Evolutionary conservation across 768 basidiomycete genomes (phyloP).

Genomic region (Coprinopsis strossmayeri): DNA sequence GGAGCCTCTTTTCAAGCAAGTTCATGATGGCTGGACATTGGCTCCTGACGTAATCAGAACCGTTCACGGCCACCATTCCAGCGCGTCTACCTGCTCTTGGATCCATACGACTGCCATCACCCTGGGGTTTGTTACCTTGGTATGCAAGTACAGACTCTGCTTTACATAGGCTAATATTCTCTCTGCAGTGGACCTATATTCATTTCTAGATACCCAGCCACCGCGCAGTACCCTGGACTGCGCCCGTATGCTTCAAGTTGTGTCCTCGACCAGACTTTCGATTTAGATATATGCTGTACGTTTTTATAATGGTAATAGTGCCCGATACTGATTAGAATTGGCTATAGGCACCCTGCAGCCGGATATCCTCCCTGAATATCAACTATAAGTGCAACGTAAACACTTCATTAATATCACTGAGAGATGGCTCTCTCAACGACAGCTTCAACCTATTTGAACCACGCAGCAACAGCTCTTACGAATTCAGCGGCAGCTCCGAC

Average conservation of each 20-base stretch:
- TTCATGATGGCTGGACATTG: no score
- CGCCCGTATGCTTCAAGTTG: background rate
- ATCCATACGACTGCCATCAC: background rate
- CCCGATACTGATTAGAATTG: background rate
- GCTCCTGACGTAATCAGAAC: no score
- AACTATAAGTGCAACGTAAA: conserved; percentile 11
- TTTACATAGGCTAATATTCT: background rate
- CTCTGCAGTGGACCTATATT: background rate
- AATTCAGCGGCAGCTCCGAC: conserved; percentile 18
- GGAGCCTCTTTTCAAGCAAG: no score
- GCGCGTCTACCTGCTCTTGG: no score
- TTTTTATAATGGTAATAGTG: background rate
- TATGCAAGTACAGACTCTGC: background rate
- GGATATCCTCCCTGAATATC: conserved; percentile 3
- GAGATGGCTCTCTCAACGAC: no score
- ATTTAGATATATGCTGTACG: conserved; percentile 1
- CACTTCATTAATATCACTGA: background rate
- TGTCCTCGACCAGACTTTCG: conserved; percentile 2
- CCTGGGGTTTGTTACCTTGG: background rate
- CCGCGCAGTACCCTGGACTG: background rate
- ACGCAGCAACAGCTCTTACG: no score
- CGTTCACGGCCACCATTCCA: no score
- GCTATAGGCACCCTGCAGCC: conserved; percentile 1
- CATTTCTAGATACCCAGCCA: background rate
- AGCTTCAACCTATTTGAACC: no score